A percentile compares a stretch with the other conserved stretches of the same genome.
Conservation (phyloP, 2,329 filamentous ascomycete genomes). For the Aspergillus piperis region DNA sequence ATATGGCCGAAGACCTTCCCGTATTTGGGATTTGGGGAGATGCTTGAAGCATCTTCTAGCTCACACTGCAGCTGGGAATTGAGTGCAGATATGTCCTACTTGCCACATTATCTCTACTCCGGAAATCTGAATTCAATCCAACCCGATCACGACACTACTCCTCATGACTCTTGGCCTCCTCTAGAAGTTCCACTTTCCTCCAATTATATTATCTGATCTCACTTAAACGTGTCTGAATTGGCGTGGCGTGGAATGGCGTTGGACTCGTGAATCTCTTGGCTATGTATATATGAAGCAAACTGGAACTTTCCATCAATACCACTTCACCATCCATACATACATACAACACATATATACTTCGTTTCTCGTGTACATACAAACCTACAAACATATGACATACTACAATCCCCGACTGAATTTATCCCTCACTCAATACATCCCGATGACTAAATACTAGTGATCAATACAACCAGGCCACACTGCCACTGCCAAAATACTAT, state of each 20-base stretch:
- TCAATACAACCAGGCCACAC: too few species aligned
- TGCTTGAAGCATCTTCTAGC: slow-evolving; percentile 10
- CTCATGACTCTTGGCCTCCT: not conserved
- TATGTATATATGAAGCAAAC: not conserved
- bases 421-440: too few species aligned
- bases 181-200: too few species aligned
- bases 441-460: too few species aligned
- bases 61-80: not conserved
- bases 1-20: slow-evolving; percentile 37
- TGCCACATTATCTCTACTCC: too few species aligned
- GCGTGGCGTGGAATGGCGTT: not conserved
- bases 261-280: not conserved
- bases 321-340: not conserved
- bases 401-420: too few species aligned
- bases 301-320: not conserved
- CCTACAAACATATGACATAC: too few species aligned
- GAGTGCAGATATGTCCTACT: too few species aligned
- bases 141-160: too few species aligned
- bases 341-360: not conserved
- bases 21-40: slow-evolving; percentile 37
- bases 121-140: too few species aligned
- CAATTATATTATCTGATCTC: not conserved
- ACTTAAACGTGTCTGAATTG: not conserved
- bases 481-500: too few species aligned
- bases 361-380: too few species aligned